Conservation (phyloP, 441 rosid genomes). For the Pelargonium australe region DNA sequence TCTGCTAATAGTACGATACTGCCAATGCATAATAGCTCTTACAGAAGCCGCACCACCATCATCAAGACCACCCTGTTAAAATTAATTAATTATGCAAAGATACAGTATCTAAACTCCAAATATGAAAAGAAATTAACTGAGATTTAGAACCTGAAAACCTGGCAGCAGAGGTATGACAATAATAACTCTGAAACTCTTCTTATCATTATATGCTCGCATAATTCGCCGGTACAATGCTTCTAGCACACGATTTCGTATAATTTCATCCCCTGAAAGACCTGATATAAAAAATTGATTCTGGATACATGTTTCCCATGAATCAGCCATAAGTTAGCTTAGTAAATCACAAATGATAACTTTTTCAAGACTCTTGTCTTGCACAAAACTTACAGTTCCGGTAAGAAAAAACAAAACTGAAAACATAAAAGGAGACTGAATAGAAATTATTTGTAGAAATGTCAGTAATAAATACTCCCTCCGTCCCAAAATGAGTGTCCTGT, state of each 20-base stretch:
- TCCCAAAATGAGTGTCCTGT: too few species aligned
- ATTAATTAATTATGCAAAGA: constrained; percentile 3
- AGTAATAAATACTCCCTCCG: neutral
- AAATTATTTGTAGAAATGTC: constrained; percentile 1
- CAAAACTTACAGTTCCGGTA: neutral
- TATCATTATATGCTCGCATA: constrained; percentile 72
- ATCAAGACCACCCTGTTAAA: constrained; percentile 86
- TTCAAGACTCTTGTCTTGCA: constrained; percentile 14
- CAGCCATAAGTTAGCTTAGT: constrained; percentile 37
- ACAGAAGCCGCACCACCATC: constrained; percentile 97
- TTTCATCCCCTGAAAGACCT: constrained; percentile 94
- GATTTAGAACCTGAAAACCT: constrained; percentile 77
- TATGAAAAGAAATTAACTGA: constrained; percentile 9
- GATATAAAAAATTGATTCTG: constrained; percentile 99
- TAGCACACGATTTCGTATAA: constrained; percentile 72
- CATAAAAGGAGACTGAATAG: neutral
- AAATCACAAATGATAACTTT: constrained; percentile 14
- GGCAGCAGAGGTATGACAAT: constrained; percentile 95
- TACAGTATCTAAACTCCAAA: constrained; percentile 12
- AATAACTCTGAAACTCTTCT: constrained; percentile 80
- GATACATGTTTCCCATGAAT: constrained; percentile 41
- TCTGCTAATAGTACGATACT: constrained; percentile 89
- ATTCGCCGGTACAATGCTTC: constrained; percentile 83
- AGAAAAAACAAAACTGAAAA: neutral
- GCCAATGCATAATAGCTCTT: constrained; percentile 99